Conservation (phyloP, 176 grass and related monocot species). For the Aegilops sharonensis region DNA sequence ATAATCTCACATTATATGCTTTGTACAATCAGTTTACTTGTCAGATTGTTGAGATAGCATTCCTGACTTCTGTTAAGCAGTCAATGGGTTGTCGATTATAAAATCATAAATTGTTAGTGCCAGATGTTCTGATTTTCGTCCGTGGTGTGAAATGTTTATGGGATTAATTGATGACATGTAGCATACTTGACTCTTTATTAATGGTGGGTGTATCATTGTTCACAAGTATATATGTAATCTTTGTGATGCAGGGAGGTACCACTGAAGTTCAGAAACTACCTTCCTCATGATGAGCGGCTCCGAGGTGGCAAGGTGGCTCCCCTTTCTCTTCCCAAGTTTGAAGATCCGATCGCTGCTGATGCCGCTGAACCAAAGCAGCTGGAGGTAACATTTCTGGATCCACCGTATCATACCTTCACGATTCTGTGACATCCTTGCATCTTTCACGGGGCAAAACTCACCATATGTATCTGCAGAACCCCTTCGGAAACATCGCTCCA, state of each 20-base stretch:
- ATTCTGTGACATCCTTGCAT: not conserved
- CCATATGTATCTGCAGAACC: slow-evolving; percentile 49
- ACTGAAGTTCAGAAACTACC: slow-evolving; percentile 98
- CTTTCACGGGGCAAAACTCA: not conserved
- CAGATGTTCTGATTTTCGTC: not conserved
- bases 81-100: not conserved
- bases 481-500: slow-evolving; percentile 87
- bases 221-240: not conserved
- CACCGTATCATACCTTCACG: not conserved
- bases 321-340: slow-evolving; percentile 74
- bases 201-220: not conserved
- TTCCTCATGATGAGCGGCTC: slow-evolving; percentile 94
- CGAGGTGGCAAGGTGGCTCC: slow-evolving; percentile 83
- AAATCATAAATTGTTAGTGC: not conserved
- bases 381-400: slow-evolving; percentile 40
- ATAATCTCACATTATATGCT: not conserved
- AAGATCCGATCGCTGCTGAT: slow-evolving; percentile 70
- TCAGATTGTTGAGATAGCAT: not conserved
- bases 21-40: not conserved
- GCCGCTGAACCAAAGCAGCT: slow-evolving; percentile 51
- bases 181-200: not conserved
- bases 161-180: not conserved
- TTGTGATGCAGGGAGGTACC: slow-evolving; percentile 43
- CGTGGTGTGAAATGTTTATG: not conserved
- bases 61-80: not conserved